A percentile compares a stretch with the other conserved stretches of the same genome.
phyloP scores from a whole-genome alignment of 2,329 filamentous ascomycete genomes.

The Colletotrichum cordylinicola region DNA sequence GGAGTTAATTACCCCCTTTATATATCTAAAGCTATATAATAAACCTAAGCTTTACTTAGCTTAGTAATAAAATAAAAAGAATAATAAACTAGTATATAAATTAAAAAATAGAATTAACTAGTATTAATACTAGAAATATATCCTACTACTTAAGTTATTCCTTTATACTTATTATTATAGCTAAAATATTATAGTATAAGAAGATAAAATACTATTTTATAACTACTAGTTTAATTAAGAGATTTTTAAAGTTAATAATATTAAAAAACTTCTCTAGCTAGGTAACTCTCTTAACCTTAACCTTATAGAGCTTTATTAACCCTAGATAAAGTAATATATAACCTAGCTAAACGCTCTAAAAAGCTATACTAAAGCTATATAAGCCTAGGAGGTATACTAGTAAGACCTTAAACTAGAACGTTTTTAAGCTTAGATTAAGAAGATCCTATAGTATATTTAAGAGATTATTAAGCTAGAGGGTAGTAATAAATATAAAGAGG shows the following conservation, averaged over 20 bases:
- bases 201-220: slow-evolving; percentile 22
- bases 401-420: not conserved
- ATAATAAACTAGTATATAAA: slow-evolving; percentile 1
- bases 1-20: slow-evolving; percentile 19
- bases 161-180: too few relatives aligned
- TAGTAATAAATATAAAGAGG: not conserved
- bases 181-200: too few relatives aligned
- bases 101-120: slow-evolving; percentile 16
- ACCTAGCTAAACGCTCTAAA: slow-evolving; percentile 11
- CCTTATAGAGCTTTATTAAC: slow-evolving; percentile 21
- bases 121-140: slow-evolving; percentile 4
- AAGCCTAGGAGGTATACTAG: not conserved
- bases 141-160: too few relatives aligned
- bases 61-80: slow-evolving; percentile 16
- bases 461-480: not conserved
- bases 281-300: slow-evolving; percentile 23
- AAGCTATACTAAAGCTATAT: slow-evolving; percentile 3
- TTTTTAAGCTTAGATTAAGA: slow-evolving; percentile 18
- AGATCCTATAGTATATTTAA: slow-evolving; percentile 9
- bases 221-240: slow-evolving; percentile 12
- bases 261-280: slow-evolving; percentile 12
- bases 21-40: not conserved
- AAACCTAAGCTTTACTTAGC: not conserved
- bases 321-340: slow-evolving; percentile 23
- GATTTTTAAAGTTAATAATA: slow-evolving; percentile 9